These are phyloP conservation scores for Kazachstania kunashirensis DNA, from an alignment of 805 yeast species.

Conservation along the genomic window DNA sequence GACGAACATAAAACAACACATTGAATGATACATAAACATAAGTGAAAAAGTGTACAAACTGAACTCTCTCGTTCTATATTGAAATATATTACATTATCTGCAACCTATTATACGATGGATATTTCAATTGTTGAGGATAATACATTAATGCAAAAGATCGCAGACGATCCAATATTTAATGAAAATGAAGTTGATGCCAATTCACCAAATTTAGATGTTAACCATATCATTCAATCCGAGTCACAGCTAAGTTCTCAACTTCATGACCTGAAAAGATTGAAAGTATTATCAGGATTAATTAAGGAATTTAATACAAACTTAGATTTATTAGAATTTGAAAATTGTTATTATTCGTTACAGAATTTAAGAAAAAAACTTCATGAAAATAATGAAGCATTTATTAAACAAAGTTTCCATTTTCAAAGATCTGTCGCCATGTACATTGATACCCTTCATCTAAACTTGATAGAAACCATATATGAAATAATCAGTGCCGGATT, in stretches of 20 bases:
- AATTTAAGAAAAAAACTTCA: conserved; percentile 19
- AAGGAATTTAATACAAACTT: conserved; percentile 25
- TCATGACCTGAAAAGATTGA: conserved; percentile 14
- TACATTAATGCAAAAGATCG: conserved; percentile 1
- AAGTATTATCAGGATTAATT: conserved; percentile 15
- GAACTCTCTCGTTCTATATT: too few species aligned
- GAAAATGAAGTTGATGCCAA: not conserved
- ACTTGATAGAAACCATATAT: conserved; percentile 13
- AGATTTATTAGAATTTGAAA: conserved; percentile 23
- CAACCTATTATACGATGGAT: conserved; percentile 1
- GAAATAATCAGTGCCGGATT: conserved; percentile 14
- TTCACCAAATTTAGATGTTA: not conserved
- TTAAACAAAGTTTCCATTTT: conserved; percentile 20
- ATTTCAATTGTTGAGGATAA: conserved; percentile 1
- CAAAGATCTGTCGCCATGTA: conserved; percentile 21
- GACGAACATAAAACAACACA: too few species aligned
- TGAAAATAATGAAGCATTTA: conserved; percentile 8
- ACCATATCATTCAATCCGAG: conserved; percentile 11
- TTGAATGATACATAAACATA: too few species aligned
- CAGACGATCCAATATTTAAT: conserved; percentile 5
- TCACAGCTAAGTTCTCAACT: conserved; percentile 13
- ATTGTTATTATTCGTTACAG: conserved; percentile 26
- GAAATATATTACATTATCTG: too few species aligned
- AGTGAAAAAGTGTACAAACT: too few species aligned
- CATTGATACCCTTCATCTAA: conserved; percentile 22